Evolutionary conservation across 352 stramenopile genomes (phyloP), one percentile per base, ranked within the genome.

Genomic region (Phytophthora pini): DNA sequence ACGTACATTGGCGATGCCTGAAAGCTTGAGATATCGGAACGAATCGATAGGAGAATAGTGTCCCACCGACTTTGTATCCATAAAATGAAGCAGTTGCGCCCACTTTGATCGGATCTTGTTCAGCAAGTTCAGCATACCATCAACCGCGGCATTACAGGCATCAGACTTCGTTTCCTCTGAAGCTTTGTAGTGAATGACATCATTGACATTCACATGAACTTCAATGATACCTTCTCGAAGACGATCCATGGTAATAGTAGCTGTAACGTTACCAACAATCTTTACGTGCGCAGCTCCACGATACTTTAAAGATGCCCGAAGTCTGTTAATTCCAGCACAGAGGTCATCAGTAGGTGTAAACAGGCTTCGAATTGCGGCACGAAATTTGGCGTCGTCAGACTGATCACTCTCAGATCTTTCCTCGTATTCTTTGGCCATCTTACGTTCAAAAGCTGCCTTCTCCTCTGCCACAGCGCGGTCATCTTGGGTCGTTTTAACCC

Each of bases 51-150:
- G 65, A 11, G 86, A 76, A 15, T 76, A 56, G 26, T 77, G 74
- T 0, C 60, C 57, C 15, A 91, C 56, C 20, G 80, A 81, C 48
- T 91, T 92, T 11, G 77, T 66, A 57, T 94, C 81, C 38, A 92
- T 65, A 17, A 94, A 94, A 50, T 92, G 79, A 36, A 92, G 61
- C 43, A 93, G 46, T 31, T 93, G 79, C 2, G 71, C 83, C 86
- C 86, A 94, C 1, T 76, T 40, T 7, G 65, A 71, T 1, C 82
- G 80, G 17, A 85, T 86, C 26, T 41, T 51, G 45, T 89, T 79
- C 22, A 94, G 50, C 43, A 81, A 78, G 29, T 59, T 47, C 22
- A 94, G 7, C 39, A 90, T 58, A 5, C 86, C 86, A 54, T 90
- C 66, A 4, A 93, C 78, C 22, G 81, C 84, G 46, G 66, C 74